phyloP scores from a whole-genome alignment of 2,329 filamentous ascomycete species.

The Aspergillus cejpii region DNA sequence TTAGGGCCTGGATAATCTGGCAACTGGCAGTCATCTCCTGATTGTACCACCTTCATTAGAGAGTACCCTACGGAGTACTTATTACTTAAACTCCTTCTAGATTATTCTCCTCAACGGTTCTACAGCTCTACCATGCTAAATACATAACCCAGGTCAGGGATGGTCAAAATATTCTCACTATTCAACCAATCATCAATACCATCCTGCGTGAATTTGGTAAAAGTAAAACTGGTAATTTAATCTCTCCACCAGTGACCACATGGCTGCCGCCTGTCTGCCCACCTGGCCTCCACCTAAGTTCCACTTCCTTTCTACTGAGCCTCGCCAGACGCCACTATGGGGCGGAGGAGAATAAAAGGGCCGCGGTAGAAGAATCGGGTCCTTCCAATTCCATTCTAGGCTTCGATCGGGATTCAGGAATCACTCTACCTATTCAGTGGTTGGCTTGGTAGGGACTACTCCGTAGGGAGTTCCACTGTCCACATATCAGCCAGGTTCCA shows the following conservation, averaged over 20 bases:
- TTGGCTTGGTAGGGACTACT: too few relatives aligned
- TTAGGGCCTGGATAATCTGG: constrained; percentile 5
- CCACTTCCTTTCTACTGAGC: too few relatives aligned
- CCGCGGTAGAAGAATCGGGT: constrained; percentile 4
- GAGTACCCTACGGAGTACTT: too few relatives aligned
- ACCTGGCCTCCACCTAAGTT: background rate
- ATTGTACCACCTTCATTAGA: constrained; percentile 7
- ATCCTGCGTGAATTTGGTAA: too few relatives aligned
- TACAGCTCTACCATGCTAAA: too few relatives aligned
- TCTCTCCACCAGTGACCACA: background rate
- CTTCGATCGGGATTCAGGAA: too few relatives aligned
- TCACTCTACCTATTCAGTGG: too few relatives aligned
- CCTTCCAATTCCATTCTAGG: background rate
- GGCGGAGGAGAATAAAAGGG: constrained; percentile 3
- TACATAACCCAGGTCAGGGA: too few relatives aligned
- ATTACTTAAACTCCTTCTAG: too few relatives aligned
- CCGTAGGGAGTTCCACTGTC: background rate
- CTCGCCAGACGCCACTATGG: constrained; percentile 5
- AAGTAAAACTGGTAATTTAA: background rate
- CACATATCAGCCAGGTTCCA: background rate
- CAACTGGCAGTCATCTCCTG: background rate
- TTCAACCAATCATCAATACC: too few relatives aligned
- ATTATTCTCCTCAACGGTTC: too few relatives aligned
- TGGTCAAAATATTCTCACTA: too few relatives aligned
- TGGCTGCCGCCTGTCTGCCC: background rate